Base-by-base conservation (phyloP, 1,139 yeast genomes). In the Taphrina confusa region DNA sequence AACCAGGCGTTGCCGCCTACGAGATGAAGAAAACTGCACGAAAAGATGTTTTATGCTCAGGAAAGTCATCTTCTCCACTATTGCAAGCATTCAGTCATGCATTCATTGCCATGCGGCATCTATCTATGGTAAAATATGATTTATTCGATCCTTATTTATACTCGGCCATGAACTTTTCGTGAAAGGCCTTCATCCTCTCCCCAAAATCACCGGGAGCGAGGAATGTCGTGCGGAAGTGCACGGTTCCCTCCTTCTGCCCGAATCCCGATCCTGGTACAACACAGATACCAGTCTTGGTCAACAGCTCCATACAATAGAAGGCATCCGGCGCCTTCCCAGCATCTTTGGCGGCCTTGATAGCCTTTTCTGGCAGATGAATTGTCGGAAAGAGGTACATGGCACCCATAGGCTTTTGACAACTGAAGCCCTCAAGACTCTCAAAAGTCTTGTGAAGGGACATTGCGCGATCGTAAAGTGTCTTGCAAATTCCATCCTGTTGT, bases 261-360 rank as follows among this genome's bases (percentile, higher is more conserved):
- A 92, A 94, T 1, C 98, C 98, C 46, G 90, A 83, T 42, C 98
- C 99, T 31, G 98, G 97, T 64, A 92, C 95, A 60, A 95, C 89
- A 74, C 98, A 94, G 65, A 92, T 90, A 68, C 98, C 99, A n/a
- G 98, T 90, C 60, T 74, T 73, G 67, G 91, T 92, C 66, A 92
- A 78, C 63, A 92, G 76, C 67, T 85, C 84, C 71, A 85, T 78
- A 73, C 97, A 90, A 76, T 92, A 94, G 65, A 87, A 80, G 70
- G 87, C 96, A 72, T 94, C 98, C 37, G 91, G 83, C 51, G 81
- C 78, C 68, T 81, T 71, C 27, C 81, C 82, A 34, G 73, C 71
- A 57, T 77, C 76, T 50, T 75, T 74, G 28, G 97, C 95, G 52
- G 78, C 79, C 20, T 76, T 77, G 58, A 82, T 77, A 22, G 91